Base-by-base conservation (phyloP, 2,329 filamentous ascomycete genomes). In the Mycosphaerella sp. region DNA sequence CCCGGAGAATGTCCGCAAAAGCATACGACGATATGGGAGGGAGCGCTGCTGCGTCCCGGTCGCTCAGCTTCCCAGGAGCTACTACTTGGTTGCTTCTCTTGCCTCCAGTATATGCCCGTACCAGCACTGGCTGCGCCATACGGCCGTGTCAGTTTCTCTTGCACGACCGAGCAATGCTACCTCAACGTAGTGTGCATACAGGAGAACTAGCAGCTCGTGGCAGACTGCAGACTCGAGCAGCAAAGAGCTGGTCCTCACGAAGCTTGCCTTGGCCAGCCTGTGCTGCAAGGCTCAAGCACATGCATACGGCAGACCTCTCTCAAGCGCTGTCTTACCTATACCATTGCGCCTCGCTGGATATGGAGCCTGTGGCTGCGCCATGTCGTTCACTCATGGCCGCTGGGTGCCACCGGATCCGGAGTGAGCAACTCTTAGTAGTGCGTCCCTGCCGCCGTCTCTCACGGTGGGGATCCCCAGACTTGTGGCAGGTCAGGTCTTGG, bases 51-150 rank as follows among this genome's bases (percentile, higher is more conserved):
- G 53, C 52, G 21, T 25, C 21, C 3, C 21, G 21, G 36, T 55
- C 48, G 18, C 41, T 39, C 9, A 39, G 17, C 21, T 25, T 53
- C 13, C 42, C 49, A 9, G 36, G 56, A 48, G 37, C 51, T 47
- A 35, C 46, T 21, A 39, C 44, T 25, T 25, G 21, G 21, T 25
- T 25, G 42, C 48, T 18, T 44, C 49, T 56, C 41, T 47, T 55
- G 10, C 48, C 47, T 41, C 54, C 52, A 9, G 57, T 54, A 45
- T 63, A 63, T 17, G 61, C 54, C 42, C 49, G 68, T 44, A 74
- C 71, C 18, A 74, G 67, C 41, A 74, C 71, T 8, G 71, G 71
- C 57, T 71, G 71, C 39, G 70, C 30, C 71, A 71, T 37, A 28
- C 37, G 17, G 21, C 30, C 39, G 32, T 13, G 18, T 41, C 40